Percentiles rank a stretch among this genome's conserved stretches.
Conservation (phyloP, 257 asterid genomes). For the Solanum tacnaense region DNA sequence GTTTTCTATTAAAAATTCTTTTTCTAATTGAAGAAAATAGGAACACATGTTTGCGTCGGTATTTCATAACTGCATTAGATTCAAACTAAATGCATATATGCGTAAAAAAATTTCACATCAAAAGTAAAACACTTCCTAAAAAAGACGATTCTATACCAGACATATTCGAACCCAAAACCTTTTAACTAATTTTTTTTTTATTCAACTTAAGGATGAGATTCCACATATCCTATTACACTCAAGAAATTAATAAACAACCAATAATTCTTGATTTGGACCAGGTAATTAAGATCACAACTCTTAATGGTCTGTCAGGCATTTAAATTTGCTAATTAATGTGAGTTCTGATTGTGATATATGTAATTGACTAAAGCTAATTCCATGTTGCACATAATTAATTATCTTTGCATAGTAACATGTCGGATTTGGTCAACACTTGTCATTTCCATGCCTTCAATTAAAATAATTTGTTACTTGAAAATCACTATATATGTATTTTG, state of each 20-base stretch:
- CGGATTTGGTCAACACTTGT: background rate
- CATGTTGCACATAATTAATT: background rate
- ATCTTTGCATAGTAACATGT: background rate
- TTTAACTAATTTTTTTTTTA: too few relatives aligned
- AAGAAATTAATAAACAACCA: background rate
- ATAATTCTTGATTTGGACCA: background rate
- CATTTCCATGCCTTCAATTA: background rate
- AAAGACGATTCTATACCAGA: background rate
- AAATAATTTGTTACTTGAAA: background rate
- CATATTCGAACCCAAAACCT: background rate
- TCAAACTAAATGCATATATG: background rate
- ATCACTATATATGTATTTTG: background rate
- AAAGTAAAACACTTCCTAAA: accelerated
- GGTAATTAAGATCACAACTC: background rate
- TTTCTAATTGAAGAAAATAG: too few relatives aligned
- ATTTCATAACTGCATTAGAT: background rate
- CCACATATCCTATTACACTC: background rate
- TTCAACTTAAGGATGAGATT: background rate
- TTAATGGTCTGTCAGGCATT: background rate
- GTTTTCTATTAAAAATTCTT: background rate
- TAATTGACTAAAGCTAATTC: background rate
- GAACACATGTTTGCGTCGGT: background rate
- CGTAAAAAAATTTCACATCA: accelerated
- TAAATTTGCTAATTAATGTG: background rate
- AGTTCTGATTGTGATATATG: background rate